Base-by-base conservation (phyloP, 2,329 filamentous ascomycete species). In the Clonostachys rosea region DNA sequence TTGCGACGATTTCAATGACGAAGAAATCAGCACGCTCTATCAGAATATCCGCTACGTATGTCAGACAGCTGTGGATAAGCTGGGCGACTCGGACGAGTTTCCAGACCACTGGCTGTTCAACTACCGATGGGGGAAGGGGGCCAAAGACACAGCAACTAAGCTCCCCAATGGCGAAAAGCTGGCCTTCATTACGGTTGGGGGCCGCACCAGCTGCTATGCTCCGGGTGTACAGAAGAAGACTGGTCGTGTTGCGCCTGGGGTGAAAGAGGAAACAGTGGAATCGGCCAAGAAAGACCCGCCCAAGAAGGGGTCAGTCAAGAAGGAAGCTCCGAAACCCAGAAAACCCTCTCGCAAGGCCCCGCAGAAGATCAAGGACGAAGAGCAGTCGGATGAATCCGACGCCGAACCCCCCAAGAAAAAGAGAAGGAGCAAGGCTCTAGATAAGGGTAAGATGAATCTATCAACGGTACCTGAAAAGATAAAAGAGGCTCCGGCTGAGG, bases 81-180 rank as follows among this genome's bases (percentile, higher is more conserved):
- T 96, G 6, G 90, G 83, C 3, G 91, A 97, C 53, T 91, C 88
- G 17, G 84, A 87, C 37, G 74, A 87, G 59, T 96, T 97, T 52
- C 94, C 94, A 0, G 75, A 87, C 6, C 77, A 91, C 51, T 99
- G 94, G 90, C 71, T 95, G 11, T 95, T 95, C 73, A 86, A 87
- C 52, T 77, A 95, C 61, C 81, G 91, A 24, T 97, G 94, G 94
- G 82, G 84, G 12, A 96, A 96, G 60, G 90, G 89, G 60, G 91
- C 87, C 59, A 95, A 92, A 60, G 79, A 78, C 33, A 75, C 81
- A 2, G 67, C 76, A 1, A 80, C 78, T 5, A 78, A 76, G 43
- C 68, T 97, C 30, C 92, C 92, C 0, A 95, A 83, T 53, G 94
- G 94, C 0, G 86, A 91, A 52, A 91, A 87, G 65, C 84, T 97